phyloP scores from a whole-genome alignment of 2,329 filamentous ascomycete species.

The Rutstroemia sp. region DNA sequence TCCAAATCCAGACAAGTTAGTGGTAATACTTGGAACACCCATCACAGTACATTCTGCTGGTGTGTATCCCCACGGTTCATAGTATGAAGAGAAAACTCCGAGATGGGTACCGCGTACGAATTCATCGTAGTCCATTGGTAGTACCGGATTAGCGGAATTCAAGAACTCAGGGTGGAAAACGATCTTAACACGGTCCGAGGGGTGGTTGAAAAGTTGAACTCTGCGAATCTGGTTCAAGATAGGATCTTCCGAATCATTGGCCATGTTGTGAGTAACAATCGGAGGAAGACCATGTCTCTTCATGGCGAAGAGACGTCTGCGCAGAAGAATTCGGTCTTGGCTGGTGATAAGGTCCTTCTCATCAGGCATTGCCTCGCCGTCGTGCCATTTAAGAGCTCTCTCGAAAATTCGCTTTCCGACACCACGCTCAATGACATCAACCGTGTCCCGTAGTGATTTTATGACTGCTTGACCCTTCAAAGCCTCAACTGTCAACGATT shows the following conservation, averaged over 20 bases:
- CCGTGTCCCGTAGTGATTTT: conserved; percentile 88
- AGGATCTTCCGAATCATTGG: conserved; percentile 87
- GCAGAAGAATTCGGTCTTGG: conserved; percentile 86
- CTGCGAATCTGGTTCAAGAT: conserved; percentile 93
- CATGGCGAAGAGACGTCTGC: conserved; percentile 91
- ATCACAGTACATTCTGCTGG: conserved; percentile 98
- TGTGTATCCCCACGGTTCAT: conserved; percentile 98
- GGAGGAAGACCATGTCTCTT: conserved; percentile 85
- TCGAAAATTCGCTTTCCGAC: conserved; percentile 94
- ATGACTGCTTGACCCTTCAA: conserved; percentile 96
- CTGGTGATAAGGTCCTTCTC: conserved; percentile 92
- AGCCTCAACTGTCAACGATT: conserved; percentile 89
- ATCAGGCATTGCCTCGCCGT: conserved; percentile 86
- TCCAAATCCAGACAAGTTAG: conserved; percentile 93
- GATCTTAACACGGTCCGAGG: conserved; percentile 90
- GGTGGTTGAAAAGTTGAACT: conserved; percentile 95
- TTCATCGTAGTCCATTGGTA: conserved; percentile 95
- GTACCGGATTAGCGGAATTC: conserved; percentile 88
- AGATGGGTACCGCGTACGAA: conserved; percentile 96
- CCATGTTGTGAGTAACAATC: conserved; percentile 98
- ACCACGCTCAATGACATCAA: conserved; percentile 85
- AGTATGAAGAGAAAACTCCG: conserved; percentile 95
- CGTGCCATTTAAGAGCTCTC: conserved; percentile 89
- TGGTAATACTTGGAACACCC: conserved; percentile 97
- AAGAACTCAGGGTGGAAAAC: conserved; percentile 98